Base-by-base conservation (phyloP, 768 basidiomycete genomes). In the Solioccasus polychromus region DNA sequence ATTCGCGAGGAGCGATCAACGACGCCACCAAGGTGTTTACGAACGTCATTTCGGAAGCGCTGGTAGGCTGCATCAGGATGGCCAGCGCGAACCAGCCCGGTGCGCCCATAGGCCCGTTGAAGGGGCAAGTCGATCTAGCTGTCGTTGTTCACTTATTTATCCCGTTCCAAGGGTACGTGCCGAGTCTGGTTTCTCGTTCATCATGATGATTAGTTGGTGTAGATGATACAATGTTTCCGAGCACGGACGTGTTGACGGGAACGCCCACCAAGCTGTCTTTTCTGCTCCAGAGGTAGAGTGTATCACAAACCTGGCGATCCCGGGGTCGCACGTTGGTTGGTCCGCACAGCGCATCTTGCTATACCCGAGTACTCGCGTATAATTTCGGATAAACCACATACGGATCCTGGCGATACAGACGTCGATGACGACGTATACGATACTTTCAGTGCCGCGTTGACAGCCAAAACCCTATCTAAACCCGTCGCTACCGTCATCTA, bases 241-340 rank as follows among this genome's bases (percentile, higher is more conserved):
- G 65, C 3, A 51, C 79, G n/a, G 70, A 74, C 26, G 65, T 73
- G 1, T 62, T 88, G n/a, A 59, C 63, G 15, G 63, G 64, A 5
- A 64, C 80, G 0, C 68, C 71, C 11, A 68, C 77, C 19, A 96
- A 92, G 60, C 88, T 91, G 0, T 85, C 88, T 2, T 96, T 96
- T 68, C 64, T 97, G 31, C 55, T 94, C 12, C 90, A 81, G n/a
- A 80, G 92, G 95, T 42, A 92, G 88, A 61, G 82, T 90, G 0
- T 92, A 91, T 57, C 79, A 83, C 47, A 92, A 89, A 60, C 52
- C 85, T 14, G 68, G 71, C 7, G 75, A 79, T 6, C 54, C 72
- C 0, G 74, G 75, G 3, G 91, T 91, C 14, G 82, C 90, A 44
- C 57, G 53, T 11, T 96, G 93, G 94, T 66, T 96, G 2, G 67